These are phyloP conservation scores for Isatis tinctoria DNA, from an alignment of 345 rosid species.

Conservation along the genomic window DNA sequence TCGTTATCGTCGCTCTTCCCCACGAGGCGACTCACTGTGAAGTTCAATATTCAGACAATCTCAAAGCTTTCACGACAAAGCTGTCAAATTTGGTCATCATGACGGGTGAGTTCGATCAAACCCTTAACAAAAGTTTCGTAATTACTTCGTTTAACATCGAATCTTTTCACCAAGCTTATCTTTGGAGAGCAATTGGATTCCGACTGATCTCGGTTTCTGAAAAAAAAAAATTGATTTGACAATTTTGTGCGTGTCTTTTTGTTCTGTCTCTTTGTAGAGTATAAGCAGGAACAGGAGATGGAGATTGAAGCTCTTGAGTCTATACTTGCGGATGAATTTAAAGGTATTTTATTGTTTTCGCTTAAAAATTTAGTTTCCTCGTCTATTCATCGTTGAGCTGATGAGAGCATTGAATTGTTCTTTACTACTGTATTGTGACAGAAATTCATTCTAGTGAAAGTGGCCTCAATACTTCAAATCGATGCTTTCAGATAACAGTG, in stretches of 20 bases:
- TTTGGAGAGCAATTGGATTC: constrained; percentile 8
- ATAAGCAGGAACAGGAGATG: constrained; percentile 89
- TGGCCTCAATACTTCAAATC: constrained; percentile 80
- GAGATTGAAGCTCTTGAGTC: constrained; percentile 96
- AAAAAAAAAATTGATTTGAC: neutral
- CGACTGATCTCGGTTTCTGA: constrained; percentile 2
- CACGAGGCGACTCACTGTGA: constrained; percentile 18
- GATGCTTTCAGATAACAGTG: constrained; percentile 75
- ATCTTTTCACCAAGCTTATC: neutral
- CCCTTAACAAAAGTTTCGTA: neutral
- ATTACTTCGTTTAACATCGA: neutral
- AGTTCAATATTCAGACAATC: constrained; percentile 20
- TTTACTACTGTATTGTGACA: constrained; percentile 27
- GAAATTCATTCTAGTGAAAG: constrained; percentile 91
- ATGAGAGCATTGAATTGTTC: constrained; percentile 9
- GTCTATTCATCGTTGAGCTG: constrained; percentile 10
- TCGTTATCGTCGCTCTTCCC: constrained; percentile 14
- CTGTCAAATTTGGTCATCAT: constrained; percentile 17
- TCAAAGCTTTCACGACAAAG: neutral
- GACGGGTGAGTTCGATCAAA: constrained; percentile 28
- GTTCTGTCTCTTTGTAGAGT: constrained; percentile 43
- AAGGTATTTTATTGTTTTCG: constrained; percentile 43
- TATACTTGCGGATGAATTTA: constrained; percentile 94
- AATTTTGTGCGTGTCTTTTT: neutral
- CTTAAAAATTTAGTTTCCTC: neutral